phyloP scores from a whole-genome alignment of 164 flowering plant genomes.

The Umbellularia californica region DNA sequence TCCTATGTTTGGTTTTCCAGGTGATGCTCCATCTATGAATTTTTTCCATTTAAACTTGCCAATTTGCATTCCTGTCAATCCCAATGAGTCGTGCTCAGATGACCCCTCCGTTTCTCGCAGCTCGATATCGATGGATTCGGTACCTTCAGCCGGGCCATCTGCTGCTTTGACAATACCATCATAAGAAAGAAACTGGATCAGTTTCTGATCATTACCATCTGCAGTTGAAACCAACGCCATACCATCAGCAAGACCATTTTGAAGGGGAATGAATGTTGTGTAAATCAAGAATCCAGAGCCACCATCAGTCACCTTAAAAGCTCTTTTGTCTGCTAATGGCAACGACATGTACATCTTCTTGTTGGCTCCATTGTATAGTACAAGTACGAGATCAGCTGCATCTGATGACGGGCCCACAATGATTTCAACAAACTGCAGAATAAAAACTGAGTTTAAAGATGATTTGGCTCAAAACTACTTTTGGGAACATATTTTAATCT shows the following conservation, averaged over 20 bases:
- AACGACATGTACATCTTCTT: slow-evolving; percentile 18
- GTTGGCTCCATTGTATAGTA: slow-evolving; percentile 23
- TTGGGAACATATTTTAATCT: background rate
- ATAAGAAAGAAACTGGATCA: slow-evolving; percentile 27
- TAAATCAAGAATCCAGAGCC: slow-evolving; percentile 17
- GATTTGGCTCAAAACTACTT: background rate
- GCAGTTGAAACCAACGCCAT: slow-evolving; percentile 15
- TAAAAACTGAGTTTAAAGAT: background rate
- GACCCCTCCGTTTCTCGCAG: slow-evolving; percentile 15
- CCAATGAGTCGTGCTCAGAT: slow-evolving; percentile 19
- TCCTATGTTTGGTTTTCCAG: slow-evolving; percentile 14
- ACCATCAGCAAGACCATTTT: slow-evolving; percentile 29
- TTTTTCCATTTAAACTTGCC: slow-evolving; percentile 18
- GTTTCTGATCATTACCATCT: slow-evolving; percentile 2
- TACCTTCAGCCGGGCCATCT: slow-evolving; percentile 22
- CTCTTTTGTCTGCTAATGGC: slow-evolving; percentile 9
- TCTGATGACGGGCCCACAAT: slow-evolving; percentile 14
- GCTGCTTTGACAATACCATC: slow-evolving; percentile 17
- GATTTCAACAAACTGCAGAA: slow-evolving; percentile 27
- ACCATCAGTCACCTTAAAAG: slow-evolving; percentile 13
- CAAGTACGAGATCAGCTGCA: slow-evolving; percentile 12
- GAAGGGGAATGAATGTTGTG: slow-evolving; percentile 17
- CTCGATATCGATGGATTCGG: slow-evolving; percentile 18
- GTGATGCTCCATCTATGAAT: slow-evolving; percentile 17
- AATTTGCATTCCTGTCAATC: slow-evolving; percentile 11